A percentile compares a stretch with the other conserved stretches of the same genome.
These are phyloP conservation scores for Ceratocystis variospora DNA, from an alignment of 2,329 filamentous ascomycete genomes.

Conservation along the genomic window DNA sequence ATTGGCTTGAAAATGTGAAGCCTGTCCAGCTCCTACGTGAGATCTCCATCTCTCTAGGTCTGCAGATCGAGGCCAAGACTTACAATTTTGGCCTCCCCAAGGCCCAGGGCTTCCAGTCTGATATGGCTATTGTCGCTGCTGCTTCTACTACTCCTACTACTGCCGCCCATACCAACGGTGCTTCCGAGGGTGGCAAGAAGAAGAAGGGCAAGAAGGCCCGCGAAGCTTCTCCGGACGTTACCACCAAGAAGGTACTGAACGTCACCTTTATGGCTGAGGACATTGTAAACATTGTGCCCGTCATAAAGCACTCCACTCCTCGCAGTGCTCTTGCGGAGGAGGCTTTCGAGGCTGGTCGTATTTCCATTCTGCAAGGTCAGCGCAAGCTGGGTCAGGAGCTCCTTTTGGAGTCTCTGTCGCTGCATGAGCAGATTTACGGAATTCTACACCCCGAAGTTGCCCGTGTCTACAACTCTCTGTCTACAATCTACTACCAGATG, in stretches of 20 bases:
- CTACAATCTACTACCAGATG: slow-evolving; percentile 93
- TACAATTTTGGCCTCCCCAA: slow-evolving; percentile 27
- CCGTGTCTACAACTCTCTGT: slow-evolving; percentile 84
- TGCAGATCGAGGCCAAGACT: slow-evolving; percentile 68
- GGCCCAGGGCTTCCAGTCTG: slow-evolving; percentile 12
- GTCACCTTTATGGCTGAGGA: slow-evolving; percentile 71
- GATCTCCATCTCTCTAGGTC: slow-evolving; percentile 71
- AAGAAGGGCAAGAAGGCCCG: slow-evolving; percentile 49
- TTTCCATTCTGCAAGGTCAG: slow-evolving; percentile 91
- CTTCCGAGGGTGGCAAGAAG: slow-evolving; percentile 31
- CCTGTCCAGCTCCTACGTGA: slow-evolving; percentile 80
- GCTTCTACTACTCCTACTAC: slow-evolving; percentile 27
- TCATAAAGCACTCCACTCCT: slow-evolving; percentile 88
- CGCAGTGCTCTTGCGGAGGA: slow-evolving; percentile 87
- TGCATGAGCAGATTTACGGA: slow-evolving; percentile 97
- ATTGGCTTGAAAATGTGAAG: slow-evolving; percentile 55
- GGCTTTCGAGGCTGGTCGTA: slow-evolving; percentile 84
- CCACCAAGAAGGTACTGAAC: slow-evolving; percentile 30
- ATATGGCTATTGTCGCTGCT: slow-evolving; percentile 22
- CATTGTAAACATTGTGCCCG: slow-evolving; percentile 79
- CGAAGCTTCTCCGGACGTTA: slow-evolving; percentile 38
- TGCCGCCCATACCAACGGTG: slow-evolving; percentile 28
- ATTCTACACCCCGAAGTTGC: slow-evolving; percentile 95
- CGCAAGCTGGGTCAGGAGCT: slow-evolving; percentile 93
- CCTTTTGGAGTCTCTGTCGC: slow-evolving; percentile 82